These are phyloP conservation scores for Graphilbum fragrans DNA, from an alignment of 2,329 filamentous ascomycete species.

Conservation along the genomic window DNA sequence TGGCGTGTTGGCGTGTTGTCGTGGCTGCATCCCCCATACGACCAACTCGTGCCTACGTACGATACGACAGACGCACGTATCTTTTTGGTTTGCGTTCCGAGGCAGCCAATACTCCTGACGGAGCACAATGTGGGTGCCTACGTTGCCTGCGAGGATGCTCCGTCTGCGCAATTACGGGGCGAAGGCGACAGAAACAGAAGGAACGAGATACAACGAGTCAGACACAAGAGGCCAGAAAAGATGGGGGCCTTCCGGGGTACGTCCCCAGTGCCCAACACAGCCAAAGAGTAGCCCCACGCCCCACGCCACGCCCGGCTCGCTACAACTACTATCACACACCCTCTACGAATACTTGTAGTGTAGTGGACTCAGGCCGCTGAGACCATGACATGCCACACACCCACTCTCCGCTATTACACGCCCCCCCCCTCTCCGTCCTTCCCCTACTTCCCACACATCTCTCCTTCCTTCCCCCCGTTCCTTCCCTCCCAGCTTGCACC, in stretches of 20 bases:
- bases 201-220: too few relatives aligned
- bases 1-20: too few relatives aligned
- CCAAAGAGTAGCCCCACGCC: background rate
- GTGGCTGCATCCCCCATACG: too few relatives aligned
- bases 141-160: too few relatives aligned
- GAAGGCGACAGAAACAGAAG: too few relatives aligned
- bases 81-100: too few relatives aligned
- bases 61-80: too few relatives aligned
- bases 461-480: slow-evolving; percentile 4
- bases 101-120: too few relatives aligned
- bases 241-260: slow-evolving; percentile 6
- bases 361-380: background rate
- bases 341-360: background rate
- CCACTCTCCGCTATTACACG: background rate
- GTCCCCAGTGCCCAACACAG: slow-evolving; percentile 3
- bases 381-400: background rate
- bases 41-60: too few relatives aligned
- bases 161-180: too few relatives aligned
- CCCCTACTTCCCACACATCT: background rate
- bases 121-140: too few relatives aligned
- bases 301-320: background rate
- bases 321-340: background rate
- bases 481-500: slow-evolving; percentile 2
- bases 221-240: background rate
- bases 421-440: slow-evolving; percentile 3